A percentile compares a stretch with the other conserved stretches of the same genome.
Conservation (phyloP, 257 asterid genomes). For the Przewalskia tangutica region DNA sequence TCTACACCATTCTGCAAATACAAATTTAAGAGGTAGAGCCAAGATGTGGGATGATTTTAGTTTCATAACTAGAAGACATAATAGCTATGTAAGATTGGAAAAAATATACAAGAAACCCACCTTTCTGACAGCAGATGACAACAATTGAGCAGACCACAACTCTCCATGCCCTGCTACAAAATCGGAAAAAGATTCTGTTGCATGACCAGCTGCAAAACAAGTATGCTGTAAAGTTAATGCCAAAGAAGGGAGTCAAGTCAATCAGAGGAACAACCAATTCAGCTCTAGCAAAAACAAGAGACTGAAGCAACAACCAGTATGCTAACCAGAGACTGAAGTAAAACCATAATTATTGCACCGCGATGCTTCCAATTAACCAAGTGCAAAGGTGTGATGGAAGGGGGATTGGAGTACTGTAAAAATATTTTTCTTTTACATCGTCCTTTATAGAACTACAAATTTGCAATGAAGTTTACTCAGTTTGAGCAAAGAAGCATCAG, state of each 20-base stretch:
- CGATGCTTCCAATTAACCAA: not conserved
- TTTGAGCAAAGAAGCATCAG: not conserved
- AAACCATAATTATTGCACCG: not conserved
- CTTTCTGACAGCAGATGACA: slow-evolving; percentile 74
- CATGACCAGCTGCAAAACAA: slow-evolving; percentile 90
- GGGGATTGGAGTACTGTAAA: not conserved
- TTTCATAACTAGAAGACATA: slow-evolving; percentile 4
- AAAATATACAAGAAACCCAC: slow-evolving; percentile 26
- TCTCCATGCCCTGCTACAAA: slow-evolving; percentile 99
- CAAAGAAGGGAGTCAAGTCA: not conserved
- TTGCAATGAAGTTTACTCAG: not conserved
- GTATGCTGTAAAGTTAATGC: slow-evolving; percentile 2
- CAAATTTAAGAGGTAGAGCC: not conserved
- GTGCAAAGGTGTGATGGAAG: not conserved
- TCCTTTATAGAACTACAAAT: not conserved
- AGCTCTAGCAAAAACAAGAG: not conserved
- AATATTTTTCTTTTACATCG: not conserved
- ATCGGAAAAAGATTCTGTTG: slow-evolving; percentile 91
- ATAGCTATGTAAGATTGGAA: slow-evolving; percentile 5
- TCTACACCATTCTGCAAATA: slow-evolving; percentile 56
- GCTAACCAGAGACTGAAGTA: not conserved
- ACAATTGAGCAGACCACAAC: slow-evolving; percentile 90
- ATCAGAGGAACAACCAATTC: not conserved
- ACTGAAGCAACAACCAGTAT: not conserved
- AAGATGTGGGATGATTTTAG: not conserved